A percentile compares a stretch with the other conserved stretches of the same genome.
Evolutionary conservation across 352 stramenopile species (phyloP).

Genomic region (Globisporangium cylindrosporum): DNA sequence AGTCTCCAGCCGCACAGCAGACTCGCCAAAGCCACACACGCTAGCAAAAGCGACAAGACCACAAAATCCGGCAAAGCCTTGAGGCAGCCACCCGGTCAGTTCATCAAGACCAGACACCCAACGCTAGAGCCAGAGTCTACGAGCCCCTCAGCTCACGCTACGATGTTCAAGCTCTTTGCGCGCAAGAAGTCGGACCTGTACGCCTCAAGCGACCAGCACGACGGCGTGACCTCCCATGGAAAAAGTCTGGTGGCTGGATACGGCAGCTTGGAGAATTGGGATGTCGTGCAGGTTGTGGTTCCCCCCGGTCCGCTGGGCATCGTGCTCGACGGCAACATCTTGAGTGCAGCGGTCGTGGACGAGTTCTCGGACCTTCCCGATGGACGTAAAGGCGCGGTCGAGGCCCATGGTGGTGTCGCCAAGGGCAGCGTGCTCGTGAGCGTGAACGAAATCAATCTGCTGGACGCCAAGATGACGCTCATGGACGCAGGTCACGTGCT

Average conservation of each 20-base stretch:
- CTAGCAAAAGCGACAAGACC: neutral
- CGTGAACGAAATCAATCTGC: constrained; percentile 63
- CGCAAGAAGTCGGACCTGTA: constrained; percentile 3
- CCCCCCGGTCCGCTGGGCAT: constrained; percentile 54
- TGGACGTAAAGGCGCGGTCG: constrained; percentile 39
- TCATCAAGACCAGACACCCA: neutral
- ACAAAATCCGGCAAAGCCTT: neutral
- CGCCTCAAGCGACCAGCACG: neutral
- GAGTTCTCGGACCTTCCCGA: constrained; percentile 39
- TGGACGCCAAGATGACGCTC: constrained; percentile 32
- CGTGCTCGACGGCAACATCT: constrained; percentile 45
- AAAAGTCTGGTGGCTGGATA: neutral
- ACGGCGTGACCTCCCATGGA: neutral
- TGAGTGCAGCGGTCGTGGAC: constrained; percentile 44
- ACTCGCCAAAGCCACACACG: neutral
- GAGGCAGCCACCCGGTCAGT: neutral
- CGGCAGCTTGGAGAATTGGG: constrained; percentile 19
- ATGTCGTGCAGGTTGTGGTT: constrained; percentile 44
- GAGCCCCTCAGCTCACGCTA: neutral
- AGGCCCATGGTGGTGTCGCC: constrained; percentile 39
- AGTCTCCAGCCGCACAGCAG: neutral
- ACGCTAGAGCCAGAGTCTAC: neutral
- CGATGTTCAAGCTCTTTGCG: constrained; percentile 13
- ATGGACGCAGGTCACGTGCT: constrained; percentile 46
- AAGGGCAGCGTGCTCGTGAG: constrained; percentile 47